Evolutionary conservation across 768 basidiomycete species (phyloP).

Genomic region (Scleroderma bovista): DNA sequence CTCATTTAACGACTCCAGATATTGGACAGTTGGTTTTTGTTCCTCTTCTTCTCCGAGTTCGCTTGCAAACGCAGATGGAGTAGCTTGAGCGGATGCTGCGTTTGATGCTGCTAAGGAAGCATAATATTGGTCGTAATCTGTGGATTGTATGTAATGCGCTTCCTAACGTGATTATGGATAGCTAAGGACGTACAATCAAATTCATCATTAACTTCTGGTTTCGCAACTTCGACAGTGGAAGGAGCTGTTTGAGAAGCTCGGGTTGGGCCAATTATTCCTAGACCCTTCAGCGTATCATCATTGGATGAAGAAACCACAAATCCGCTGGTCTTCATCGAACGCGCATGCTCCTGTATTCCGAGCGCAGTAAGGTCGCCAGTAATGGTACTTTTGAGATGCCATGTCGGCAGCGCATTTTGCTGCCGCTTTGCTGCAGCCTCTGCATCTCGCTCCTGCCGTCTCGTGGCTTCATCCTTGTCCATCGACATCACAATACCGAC

Average conservation of each 20-base stretch:
- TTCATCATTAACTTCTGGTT: constrained; percentile 50
- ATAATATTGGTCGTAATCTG: constrained; percentile 82
- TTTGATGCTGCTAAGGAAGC: constrained; percentile 67
- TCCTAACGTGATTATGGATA: not conserved
- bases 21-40: constrained; percentile 57
- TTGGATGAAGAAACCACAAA: constrained; percentile 41
- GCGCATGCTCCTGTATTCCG: constrained; percentile 68
- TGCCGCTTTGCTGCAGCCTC: constrained; percentile 81
- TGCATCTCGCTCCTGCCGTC: constrained; percentile 66
- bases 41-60: constrained; percentile 71
- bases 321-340: constrained; percentile 35
- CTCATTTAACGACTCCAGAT: constrained; percentile 64
- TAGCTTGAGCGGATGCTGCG: constrained; percentile 52
- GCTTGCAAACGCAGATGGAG: constrained; percentile 51
- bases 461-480: constrained; percentile 81
- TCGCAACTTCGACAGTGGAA: constrained; percentile 32
- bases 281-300: constrained; percentile 67
- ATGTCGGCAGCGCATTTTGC: constrained; percentile 88
- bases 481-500: constrained; percentile 83
- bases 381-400: constrained; percentile 96
- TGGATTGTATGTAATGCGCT: not conserved
- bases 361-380: constrained; percentile 87
- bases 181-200: constrained; percentile 52
- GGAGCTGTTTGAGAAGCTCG: constrained; percentile 24
- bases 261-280: constrained; percentile 48